phyloP scores from a whole-genome alignment of 2,329 filamentous ascomycete genomes.

The Colletotrichum sp. region DNA sequence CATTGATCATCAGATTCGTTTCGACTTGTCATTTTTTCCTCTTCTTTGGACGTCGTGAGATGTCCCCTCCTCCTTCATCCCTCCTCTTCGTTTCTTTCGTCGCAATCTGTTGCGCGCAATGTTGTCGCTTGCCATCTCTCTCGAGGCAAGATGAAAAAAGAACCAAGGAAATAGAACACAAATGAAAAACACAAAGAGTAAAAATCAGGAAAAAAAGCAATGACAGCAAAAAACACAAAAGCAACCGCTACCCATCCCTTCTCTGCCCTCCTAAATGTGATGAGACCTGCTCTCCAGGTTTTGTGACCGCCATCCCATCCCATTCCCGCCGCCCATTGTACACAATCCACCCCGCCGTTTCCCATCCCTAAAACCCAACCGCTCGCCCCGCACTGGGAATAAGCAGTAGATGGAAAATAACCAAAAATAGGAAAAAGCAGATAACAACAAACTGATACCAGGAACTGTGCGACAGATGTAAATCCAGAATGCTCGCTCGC shows the following conservation, averaged over 20 bases:
- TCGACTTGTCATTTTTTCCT: constrained; percentile 5
- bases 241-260: constrained; percentile 5
- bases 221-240: constrained; percentile 19
- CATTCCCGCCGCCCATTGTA: constrained; percentile 1
- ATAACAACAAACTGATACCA: constrained; percentile 10
- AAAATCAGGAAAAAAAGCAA: constrained; percentile 4
- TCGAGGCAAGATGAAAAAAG: neutral
- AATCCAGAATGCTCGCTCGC: constrained; percentile 24
- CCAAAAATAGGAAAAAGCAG: constrained; percentile 21
- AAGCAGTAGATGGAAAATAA: constrained; percentile 20
- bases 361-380: neutral
- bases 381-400: constrained; percentile 12
- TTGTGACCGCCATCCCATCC: neutral
- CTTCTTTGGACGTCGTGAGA: constrained; percentile 18
- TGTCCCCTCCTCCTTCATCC: neutral
- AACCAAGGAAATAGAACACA: constrained; percentile 6
- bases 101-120: neutral
- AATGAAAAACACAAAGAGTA: neutral
- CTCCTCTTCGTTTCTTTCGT: neutral
- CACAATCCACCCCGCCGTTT: constrained; percentile 5
- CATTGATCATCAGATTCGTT: constrained; percentile 15
- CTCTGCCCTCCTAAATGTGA: constrained; percentile 3
- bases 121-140: neutral
- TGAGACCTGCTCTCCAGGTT: constrained; percentile 20
- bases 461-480: neutral